phyloP scores from a whole-genome alignment of 2,329 filamentous ascomycete genomes.

The Dothistroma pini region DNA sequence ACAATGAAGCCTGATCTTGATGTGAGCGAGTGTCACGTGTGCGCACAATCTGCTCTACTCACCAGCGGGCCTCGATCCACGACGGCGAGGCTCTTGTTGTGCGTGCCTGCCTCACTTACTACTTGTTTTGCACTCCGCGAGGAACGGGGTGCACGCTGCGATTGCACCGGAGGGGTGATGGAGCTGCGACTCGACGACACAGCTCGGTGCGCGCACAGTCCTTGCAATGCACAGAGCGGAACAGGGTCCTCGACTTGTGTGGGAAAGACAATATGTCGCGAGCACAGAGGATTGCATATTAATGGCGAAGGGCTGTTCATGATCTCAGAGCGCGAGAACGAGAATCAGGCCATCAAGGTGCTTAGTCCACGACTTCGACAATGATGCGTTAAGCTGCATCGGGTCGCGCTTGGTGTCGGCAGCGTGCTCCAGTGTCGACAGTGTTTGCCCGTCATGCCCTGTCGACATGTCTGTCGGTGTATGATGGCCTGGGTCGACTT shows the following conservation, averaged over 20 bases:
- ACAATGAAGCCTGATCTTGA: not conserved
- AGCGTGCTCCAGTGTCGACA: not conserved
- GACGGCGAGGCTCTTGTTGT: not conserved
- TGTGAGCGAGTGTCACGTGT: not conserved
- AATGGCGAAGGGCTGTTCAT: not conserved
- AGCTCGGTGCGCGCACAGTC: not conserved
- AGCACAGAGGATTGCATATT: not conserved
- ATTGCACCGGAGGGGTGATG: not conserved
- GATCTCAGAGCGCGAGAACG: not conserved
- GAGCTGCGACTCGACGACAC: not conserved
- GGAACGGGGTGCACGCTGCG: not conserved
- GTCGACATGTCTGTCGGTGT: not conserved
- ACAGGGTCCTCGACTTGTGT: not conserved
- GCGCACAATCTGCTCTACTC: not conserved
- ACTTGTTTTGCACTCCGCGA: not conserved
- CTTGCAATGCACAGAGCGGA: not conserved
- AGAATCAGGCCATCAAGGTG: not conserved
- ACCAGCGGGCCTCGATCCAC: not conserved
- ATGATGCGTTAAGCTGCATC: not conserved
- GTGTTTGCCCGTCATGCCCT: not conserved
- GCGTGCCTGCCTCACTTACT: not conserved
- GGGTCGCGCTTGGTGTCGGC: not conserved
- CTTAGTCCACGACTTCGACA: not conserved
- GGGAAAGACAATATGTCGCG: not conserved
- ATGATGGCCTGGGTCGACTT: not conserved